These are phyloP conservation scores for Cyclostephanos invisitatus DNA, from an alignment of 108 stramenopile species.

Conservation along the genomic window DNA sequence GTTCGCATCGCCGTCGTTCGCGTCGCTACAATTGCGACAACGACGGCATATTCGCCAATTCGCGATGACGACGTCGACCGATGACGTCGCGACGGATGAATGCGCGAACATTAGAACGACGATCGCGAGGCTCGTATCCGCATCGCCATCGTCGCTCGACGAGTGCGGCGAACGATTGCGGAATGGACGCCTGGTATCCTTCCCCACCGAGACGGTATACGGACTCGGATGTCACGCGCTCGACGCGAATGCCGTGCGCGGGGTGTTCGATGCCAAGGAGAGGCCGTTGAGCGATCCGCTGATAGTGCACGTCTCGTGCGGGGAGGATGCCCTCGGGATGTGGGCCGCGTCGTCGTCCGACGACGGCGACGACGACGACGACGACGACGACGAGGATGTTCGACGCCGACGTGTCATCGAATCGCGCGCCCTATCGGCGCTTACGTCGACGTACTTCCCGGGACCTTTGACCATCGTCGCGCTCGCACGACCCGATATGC, in stretches of 20 bases:
- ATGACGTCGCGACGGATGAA: background rate
- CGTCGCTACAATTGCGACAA: background rate
- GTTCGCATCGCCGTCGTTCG: background rate
- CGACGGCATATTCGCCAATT: background rate
- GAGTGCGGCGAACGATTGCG: slow-evolving; percentile 71
- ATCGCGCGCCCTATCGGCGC: slow-evolving; percentile 41
- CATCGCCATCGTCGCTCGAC: slow-evolving; percentile 43
- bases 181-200: slow-evolving; percentile 76
- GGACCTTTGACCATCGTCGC: slow-evolving; percentile 92
- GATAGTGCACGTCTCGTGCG: slow-evolving; percentile 89
- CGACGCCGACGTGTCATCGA: slow-evolving; percentile 41
- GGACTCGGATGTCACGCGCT: slow-evolving; percentile 98
- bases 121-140: slow-evolving; percentile 38
- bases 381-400: too few species aligned
- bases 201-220: slow-evolving; percentile 98
- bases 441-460: slow-evolving; percentile 87
- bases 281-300: slow-evolving; percentile 95
- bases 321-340: slow-evolving; percentile 64
- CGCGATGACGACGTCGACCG: background rate
- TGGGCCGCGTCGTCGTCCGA: slow-evolving; percentile 49
- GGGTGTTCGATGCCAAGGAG: slow-evolving; percentile 93
- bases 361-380: background rate
- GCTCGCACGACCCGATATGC: slow-evolving; percentile 79
- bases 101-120: background rate
- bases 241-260: slow-evolving; percentile 75